A percentile compares a stretch with the other conserved stretches of the same genome.
phyloP scores from a whole-genome alignment of 768 basidiomycete genomes.

The Boletus vermiculosoides region DNA sequence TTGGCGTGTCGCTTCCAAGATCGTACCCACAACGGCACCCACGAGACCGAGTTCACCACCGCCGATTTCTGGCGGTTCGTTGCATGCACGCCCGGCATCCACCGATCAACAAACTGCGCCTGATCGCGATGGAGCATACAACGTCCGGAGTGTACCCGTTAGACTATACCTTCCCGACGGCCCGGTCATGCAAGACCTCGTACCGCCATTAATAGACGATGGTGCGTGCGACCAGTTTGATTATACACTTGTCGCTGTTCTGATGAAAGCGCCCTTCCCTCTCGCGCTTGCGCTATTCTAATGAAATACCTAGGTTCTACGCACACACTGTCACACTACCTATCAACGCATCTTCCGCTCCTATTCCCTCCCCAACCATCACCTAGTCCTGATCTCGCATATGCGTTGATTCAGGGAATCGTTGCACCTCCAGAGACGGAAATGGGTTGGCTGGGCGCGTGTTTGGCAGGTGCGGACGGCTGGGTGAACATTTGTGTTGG shows the following conservation, averaged over 20 bases:
- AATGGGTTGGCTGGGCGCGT: slow-evolving; percentile 91
- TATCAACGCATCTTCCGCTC: slow-evolving; percentile 74
- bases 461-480: slow-evolving; percentile 90
- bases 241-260: background rate
- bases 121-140: slow-evolving; percentile 84
- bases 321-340: slow-evolving; percentile 65
- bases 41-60: slow-evolving; percentile 57
- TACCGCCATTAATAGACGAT: slow-evolving; percentile 73
- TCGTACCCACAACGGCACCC: slow-evolving; percentile 77
- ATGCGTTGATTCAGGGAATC: slow-evolving; percentile 83
- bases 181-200: slow-evolving; percentile 87
- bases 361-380: slow-evolving; percentile 63
- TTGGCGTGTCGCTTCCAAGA: slow-evolving; percentile 90
- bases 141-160: slow-evolving; percentile 83
- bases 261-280: background rate
- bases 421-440: slow-evolving; percentile 81
- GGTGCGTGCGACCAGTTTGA: slow-evolving; percentile 46
- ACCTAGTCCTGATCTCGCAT: slow-evolving; percentile 55
- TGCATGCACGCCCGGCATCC: slow-evolving; percentile 64
- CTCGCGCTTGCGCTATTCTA: background rate
- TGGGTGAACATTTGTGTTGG: slow-evolving; percentile 92
- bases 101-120: slow-evolving; percentile 51
- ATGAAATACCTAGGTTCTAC: slow-evolving; percentile 53
- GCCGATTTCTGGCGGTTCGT: slow-evolving; percentile 50
- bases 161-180: slow-evolving; percentile 89